Percentiles rank a stretch among this genome's conserved stretches.
phyloP scores from a whole-genome alignment of 257 asterid species.

The Rubia yunnanensis region DNA sequence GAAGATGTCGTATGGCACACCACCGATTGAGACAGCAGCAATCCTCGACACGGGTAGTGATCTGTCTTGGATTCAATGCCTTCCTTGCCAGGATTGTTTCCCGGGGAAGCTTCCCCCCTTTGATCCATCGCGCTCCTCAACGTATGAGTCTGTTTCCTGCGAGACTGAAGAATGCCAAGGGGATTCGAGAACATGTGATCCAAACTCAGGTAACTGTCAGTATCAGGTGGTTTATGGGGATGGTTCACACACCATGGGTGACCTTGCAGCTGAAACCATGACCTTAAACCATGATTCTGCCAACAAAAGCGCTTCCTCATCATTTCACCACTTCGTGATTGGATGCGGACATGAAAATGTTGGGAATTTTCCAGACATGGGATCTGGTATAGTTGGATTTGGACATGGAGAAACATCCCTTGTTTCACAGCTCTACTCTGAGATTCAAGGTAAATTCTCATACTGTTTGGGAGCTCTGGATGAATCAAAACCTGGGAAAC shows the following conservation, averaged over 20 bases:
- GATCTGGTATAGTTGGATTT: constrained; percentile 60
- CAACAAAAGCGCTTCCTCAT: constrained; percentile 10
- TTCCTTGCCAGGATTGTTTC: constrained; percentile 43
- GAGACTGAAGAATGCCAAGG: constrained; percentile 23
- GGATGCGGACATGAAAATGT: constrained; percentile 49
- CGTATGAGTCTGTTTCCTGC: constrained; percentile 35
- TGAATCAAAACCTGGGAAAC: constrained; percentile 25
- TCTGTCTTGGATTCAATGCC: constrained; percentile 57
- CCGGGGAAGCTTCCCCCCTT: constrained; percentile 34
- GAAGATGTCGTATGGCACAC: constrained; percentile 51
- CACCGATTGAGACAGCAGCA: constrained; percentile 35
- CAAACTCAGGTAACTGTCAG: constrained; percentile 10
- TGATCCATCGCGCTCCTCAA: constrained; percentile 31
- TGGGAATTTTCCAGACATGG: constrained; percentile 16
- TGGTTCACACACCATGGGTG: constrained; percentile 28
- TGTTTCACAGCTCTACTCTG: constrained; percentile 33
- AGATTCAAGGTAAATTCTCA: constrained; percentile 41
- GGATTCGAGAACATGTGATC: neutral
- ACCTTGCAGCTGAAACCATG: constrained; percentile 43
- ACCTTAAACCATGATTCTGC: constrained; percentile 22
- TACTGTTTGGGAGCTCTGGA: constrained; percentile 44
- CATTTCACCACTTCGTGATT: constrained; percentile 21
- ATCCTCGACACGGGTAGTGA: constrained; percentile 61
- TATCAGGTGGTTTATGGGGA: constrained; percentile 32
- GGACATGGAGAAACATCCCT: constrained; percentile 45